phyloP scores from a whole-genome alignment of 78 protist genomes.

The Creolimax fragrantissima region DNA sequence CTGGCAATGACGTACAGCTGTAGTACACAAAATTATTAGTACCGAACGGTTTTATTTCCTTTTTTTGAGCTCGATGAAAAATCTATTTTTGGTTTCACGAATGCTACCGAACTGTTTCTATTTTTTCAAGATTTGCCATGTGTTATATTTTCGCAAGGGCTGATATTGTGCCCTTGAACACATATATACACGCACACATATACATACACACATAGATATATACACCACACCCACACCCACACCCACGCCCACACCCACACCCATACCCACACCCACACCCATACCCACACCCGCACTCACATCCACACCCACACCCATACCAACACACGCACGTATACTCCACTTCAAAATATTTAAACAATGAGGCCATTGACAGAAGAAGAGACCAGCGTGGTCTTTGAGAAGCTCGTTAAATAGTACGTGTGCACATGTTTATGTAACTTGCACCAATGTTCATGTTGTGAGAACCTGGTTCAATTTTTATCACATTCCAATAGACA shows the following conservation, averaged over 20 bases:
- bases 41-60: too few species aligned
- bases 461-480: neutral
- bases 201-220: neutral
- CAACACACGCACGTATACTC: neutral
- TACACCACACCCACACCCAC: neutral
- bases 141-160: neutral
- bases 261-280: neutral
- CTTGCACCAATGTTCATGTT: neutral
- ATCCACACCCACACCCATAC: neutral
- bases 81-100: too few species aligned
- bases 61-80: too few species aligned
- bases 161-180: neutral
- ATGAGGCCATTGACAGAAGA: conserved; percentile 97
- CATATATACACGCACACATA: neutral
- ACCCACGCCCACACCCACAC: neutral
- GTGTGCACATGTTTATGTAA: neutral
- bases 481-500: neutral
- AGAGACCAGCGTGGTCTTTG: conserved; percentile 89
- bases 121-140: neutral
- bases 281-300: neutral
- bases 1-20: too few species aligned
- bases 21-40: too few species aligned
- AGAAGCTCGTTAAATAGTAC: conserved; percentile 87
- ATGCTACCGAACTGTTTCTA: neutral
- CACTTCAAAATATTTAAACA: neutral